Percentiles rank a stretch among this genome's conserved stretches.
phyloP scores from a whole-genome alignment of 805 yeast genomes.

The Saccharomyces eubayanus region DNA sequence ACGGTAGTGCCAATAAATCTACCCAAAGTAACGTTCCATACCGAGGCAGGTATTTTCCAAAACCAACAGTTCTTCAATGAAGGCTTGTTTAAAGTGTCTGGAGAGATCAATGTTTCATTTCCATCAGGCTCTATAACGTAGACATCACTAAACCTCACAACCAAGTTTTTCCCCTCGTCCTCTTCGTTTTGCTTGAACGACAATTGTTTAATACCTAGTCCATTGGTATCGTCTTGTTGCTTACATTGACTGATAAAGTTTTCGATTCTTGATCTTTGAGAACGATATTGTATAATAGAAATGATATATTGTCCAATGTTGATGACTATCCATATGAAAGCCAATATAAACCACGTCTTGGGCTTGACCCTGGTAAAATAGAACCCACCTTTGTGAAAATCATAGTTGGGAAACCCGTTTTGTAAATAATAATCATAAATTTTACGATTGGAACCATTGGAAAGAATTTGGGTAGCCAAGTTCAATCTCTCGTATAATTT shows the following conservation, averaged over 20 bases:
- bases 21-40: slow-evolving; percentile 43
- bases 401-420: slow-evolving; percentile 81
- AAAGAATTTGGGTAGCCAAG: slow-evolving; percentile 62
- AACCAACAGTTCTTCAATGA: slow-evolving; percentile 42
- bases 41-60: slow-evolving; percentile 34
- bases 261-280: slow-evolving; percentile 50
- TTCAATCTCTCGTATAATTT: slow-evolving; percentile 67
- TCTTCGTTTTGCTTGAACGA: slow-evolving; percentile 37
- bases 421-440: slow-evolving; percentile 78
- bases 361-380: slow-evolving; percentile 60
- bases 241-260: slow-evolving; percentile 44
- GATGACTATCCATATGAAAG: slow-evolving; percentile 42
- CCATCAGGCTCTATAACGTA: slow-evolving; percentile 42
- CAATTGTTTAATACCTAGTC: slow-evolving; percentile 41
- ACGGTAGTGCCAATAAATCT: slow-evolving; percentile 13
- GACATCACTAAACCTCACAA: slow-evolving; percentile 54
- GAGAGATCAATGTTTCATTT: slow-evolving; percentile 35
- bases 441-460: slow-evolving; percentile 50
- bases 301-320: slow-evolving; percentile 52
- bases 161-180: slow-evolving; percentile 41
- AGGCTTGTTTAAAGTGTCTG: slow-evolving; percentile 42
- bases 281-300: slow-evolving; percentile 44
- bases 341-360: slow-evolving; percentile 47
- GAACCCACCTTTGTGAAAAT: slow-evolving; percentile 48
- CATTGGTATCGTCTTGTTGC: slow-evolving; percentile 48